A percentile compares a stretch with the other conserved stretches of the same genome.
phyloP scores from a whole-genome alignment of 1,139 yeast species.

The Taphrina flavorubra region DNA sequence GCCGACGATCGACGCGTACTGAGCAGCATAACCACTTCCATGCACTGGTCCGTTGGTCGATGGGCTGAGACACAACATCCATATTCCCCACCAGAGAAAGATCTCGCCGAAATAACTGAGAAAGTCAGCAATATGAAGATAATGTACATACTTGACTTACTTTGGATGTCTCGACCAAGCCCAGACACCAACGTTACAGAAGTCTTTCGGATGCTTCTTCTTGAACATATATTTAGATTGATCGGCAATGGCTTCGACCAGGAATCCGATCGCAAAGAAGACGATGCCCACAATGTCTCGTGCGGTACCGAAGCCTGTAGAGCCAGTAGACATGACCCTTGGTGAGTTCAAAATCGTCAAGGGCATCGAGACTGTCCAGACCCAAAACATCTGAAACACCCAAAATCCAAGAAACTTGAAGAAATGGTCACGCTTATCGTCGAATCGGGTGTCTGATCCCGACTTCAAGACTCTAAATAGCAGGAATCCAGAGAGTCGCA shows the following conservation, averaged over 20 bases:
- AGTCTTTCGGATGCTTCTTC: constrained; percentile 36
- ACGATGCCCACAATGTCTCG: constrained; percentile 35
- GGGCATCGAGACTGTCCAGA: constrained; percentile 38
- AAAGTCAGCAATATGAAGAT: not conserved
- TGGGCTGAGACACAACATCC: constrained; percentile 37
- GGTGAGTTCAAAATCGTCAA: constrained; percentile 32
- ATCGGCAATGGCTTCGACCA: constrained; percentile 34
- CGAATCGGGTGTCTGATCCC: constrained; percentile 34
- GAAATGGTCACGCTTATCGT: constrained; percentile 37
- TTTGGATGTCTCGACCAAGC: constrained; percentile 34
- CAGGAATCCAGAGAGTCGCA: constrained; percentile 39
- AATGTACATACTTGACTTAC: not conserved
- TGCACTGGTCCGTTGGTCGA: constrained; percentile 34
- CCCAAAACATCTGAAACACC: constrained; percentile 40
- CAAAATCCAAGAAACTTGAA: constrained; percentile 40
- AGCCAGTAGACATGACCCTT: constrained; percentile 22
- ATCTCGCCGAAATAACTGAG: constrained; percentile 34
- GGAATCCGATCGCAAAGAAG: constrained; percentile 33
- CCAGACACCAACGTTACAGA: constrained; percentile 39
- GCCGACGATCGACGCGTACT: constrained; percentile 33
- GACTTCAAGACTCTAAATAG: constrained; percentile 36
- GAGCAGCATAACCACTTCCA: constrained; percentile 36
- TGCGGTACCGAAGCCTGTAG: constrained; percentile 28
- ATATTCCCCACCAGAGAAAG: constrained; percentile 39
- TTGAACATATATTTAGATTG: constrained; percentile 35